phyloP scores from a whole-genome alignment of 139 green algal genomes.

The Chlamydomonas sp. region DNA sequence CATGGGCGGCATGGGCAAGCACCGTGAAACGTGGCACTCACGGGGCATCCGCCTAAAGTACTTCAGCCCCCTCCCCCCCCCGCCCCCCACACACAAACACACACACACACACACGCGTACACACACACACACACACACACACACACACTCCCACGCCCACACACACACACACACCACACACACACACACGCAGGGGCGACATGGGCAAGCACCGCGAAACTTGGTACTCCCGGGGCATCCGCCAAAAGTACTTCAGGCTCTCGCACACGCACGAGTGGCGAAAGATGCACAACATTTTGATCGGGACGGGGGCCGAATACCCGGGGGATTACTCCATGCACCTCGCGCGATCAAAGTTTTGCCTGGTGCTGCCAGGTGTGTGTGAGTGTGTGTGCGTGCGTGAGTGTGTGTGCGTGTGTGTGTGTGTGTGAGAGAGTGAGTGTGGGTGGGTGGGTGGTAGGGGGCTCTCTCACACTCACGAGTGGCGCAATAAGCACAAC shows the following conservation, averaged over 20 bases:
- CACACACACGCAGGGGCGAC: no score
- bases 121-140: no score
- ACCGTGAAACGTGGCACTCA: no score
- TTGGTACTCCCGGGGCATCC: constrained; percentile 30
- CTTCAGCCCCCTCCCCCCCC: constrained; percentile 10
- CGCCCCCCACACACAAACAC: no score
- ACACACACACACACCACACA: no score
- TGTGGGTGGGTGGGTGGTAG: neutral
- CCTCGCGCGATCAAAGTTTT: constrained; percentile 30
- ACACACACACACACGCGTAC: no score
- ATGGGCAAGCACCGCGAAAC: constrained; percentile 19
- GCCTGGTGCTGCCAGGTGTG: constrained; percentile 19
- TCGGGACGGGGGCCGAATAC: constrained; percentile 4
- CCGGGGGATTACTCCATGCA: constrained; percentile 20
- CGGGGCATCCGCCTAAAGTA: no score
- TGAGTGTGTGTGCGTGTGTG: neutral
- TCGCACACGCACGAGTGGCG: constrained; percentile 8
- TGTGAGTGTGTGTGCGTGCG: neutral
- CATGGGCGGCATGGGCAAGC: constrained; percentile 26
- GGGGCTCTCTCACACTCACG: constrained; percentile 4
- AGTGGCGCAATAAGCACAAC: constrained; percentile 16
- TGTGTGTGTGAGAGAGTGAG: neutral
- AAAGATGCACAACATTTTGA: constrained; percentile 18
- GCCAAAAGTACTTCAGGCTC: constrained; percentile 21
- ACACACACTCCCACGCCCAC: no score